Conservation (phyloP, 208 protist genomes). For the Angomonas desouzai region DNA sequence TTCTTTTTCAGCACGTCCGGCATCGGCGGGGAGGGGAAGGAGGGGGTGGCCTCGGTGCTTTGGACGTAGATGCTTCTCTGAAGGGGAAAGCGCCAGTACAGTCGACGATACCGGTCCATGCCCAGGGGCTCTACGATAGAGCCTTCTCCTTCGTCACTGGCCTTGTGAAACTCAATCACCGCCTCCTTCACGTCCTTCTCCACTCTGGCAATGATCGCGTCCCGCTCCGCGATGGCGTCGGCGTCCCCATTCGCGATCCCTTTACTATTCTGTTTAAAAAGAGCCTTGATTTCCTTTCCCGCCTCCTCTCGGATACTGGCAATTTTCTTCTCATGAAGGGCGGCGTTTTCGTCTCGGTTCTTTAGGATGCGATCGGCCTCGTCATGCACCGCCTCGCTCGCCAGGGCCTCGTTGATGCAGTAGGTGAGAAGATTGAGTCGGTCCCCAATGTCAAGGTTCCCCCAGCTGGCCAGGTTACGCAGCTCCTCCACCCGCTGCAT, state of each 20-base stretch:
- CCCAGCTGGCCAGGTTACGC: constrained; percentile 66
- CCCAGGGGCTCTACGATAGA: constrained; percentile 66
- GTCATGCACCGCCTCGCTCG: constrained; percentile 36
- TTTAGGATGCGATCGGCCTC: constrained; percentile 59
- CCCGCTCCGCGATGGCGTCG: constrained; percentile 14
- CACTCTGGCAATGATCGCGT: not conserved
- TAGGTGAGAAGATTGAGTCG: constrained; percentile 78
- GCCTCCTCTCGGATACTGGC: constrained; percentile 73
- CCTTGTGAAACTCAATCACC: constrained; percentile 26
- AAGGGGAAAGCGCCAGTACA: constrained; percentile 88
- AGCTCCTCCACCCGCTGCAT: constrained; percentile 58
- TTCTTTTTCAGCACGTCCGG: constrained; percentile 30
- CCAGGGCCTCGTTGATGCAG: constrained; percentile 60
- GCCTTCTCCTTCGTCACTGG: constrained; percentile 54
- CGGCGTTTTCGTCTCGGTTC: constrained; percentile 36
- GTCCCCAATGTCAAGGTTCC: constrained; percentile 70
- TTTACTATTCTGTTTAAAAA: constrained; percentile 27
- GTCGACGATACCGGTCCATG: constrained; percentile 77
- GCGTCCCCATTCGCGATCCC: not conserved
- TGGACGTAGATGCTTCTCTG: constrained; percentile 68
- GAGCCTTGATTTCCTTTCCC: constrained; percentile 62
- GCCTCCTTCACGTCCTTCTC: constrained; percentile 29
- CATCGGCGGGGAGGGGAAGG: constrained; percentile 35
- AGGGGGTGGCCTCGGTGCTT: constrained; percentile 26
- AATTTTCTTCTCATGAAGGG: constrained; percentile 44